Conservation (phyloP, 495 filamentous ascomycete genomes). For the Mycothermus thermophilus region DNA sequence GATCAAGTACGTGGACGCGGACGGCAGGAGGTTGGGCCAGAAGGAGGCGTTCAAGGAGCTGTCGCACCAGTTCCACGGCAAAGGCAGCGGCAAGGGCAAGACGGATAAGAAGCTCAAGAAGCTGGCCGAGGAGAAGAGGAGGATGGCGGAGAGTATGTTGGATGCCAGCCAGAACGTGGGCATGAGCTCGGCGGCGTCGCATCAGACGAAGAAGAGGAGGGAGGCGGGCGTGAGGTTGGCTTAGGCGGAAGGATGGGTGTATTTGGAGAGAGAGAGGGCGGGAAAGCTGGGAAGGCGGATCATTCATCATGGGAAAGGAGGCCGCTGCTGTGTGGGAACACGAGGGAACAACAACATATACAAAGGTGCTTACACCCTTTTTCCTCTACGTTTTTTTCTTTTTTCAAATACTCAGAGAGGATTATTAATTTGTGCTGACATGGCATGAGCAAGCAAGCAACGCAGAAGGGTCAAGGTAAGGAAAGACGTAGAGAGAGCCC, state of each 20-base stretch:
- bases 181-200: constrained; percentile 65
- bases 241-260: too few species aligned
- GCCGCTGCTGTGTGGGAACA: too few species aligned
- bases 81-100: constrained; percentile 94
- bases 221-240: constrained; percentile 82
- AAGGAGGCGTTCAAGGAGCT: constrained; percentile 91
- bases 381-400: too few species aligned
- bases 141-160: constrained; percentile 63
- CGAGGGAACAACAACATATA: too few species aligned
- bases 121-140: constrained; percentile 88
- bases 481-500: too few species aligned
- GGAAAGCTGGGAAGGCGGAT: constrained; percentile 40
- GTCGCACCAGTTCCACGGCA: constrained; percentile 95
- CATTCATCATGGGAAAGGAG: too few species aligned
- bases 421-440: too few species aligned
- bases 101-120: constrained; percentile 94
- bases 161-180: constrained; percentile 72
- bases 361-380: too few species aligned
- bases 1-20: constrained; percentile 79
- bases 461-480: too few species aligned
- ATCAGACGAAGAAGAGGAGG: constrained; percentile 65
- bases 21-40: constrained; percentile 67
- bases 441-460: too few species aligned
- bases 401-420: too few species aligned
- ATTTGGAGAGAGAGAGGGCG: constrained; percentile 14